These are phyloP conservation scores for Vanrija humicola DNA, from an alignment of 1,284 basidiomycete genomes.

Conservation along the genomic window DNA sequence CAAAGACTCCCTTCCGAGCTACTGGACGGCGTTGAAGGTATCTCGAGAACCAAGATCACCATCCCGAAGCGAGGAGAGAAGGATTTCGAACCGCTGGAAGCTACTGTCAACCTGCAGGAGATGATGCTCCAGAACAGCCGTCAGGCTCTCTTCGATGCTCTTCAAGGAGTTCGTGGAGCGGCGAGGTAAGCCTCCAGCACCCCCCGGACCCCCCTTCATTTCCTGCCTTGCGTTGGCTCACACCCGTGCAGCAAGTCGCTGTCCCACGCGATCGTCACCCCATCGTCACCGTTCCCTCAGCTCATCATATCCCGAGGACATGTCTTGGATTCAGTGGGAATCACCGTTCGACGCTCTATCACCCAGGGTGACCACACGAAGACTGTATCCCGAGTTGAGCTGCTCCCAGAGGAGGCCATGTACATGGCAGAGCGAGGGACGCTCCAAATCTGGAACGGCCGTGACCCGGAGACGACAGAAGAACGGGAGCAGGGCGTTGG, in stretches of 20 bases:
- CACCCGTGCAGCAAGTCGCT: conserved; percentile 40
- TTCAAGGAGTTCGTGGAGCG: conserved; percentile 67
- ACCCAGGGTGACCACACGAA: conserved; percentile 55
- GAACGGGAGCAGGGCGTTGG: conserved; percentile 23
- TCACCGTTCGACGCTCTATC: conserved; percentile 55
- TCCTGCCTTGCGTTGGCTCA: neutral
- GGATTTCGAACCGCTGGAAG: conserved; percentile 78
- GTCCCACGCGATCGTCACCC: conserved; percentile 44
- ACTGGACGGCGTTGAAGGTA: conserved; percentile 5
- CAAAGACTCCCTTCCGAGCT: conserved; percentile 33
- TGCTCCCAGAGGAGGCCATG: conserved; percentile 89
- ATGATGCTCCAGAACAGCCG: conserved; percentile 78
- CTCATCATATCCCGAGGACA: conserved; percentile 69
- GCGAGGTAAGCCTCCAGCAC: conserved; percentile 57
- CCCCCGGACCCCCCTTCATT: too few species aligned
- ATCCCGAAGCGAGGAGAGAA: conserved; percentile 94
- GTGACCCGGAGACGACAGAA: conserved; percentile 18
- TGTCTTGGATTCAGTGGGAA: conserved; percentile 72
- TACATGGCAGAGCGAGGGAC: conserved; percentile 87
- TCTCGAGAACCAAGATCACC: conserved; percentile 39
- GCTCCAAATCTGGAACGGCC: conserved; percentile 69
- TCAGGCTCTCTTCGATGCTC: conserved; percentile 76
- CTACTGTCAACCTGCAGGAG: conserved; percentile 57
- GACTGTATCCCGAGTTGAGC: conserved; percentile 55
- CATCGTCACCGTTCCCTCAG: conserved; percentile 50